Conservation (phyloP, 805 yeast species). For the Saturnispora sanitii region DNA sequence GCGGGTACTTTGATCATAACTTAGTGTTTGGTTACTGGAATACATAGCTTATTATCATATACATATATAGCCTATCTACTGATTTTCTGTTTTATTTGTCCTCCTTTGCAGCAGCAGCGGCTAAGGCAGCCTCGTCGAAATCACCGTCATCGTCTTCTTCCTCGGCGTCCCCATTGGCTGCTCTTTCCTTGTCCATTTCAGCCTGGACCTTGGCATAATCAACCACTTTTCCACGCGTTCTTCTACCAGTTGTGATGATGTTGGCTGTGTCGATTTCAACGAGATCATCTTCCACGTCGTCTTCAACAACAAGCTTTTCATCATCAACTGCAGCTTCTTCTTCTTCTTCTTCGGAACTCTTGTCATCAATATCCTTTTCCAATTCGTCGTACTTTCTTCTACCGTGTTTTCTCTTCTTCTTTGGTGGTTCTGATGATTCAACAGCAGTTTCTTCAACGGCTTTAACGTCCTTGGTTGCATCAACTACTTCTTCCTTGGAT, state of each 20-base stretch:
- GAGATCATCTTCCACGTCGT: slow-evolving; percentile 68
- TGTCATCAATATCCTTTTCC: slow-evolving; percentile 14
- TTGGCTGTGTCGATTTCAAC: slow-evolving; percentile 73
- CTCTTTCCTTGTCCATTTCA: slow-evolving; percentile 42
- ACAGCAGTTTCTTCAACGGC: not conserved
- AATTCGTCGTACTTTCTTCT: slow-evolving; percentile 18
- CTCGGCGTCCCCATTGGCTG: slow-evolving; percentile 30
- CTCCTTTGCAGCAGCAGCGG: not conserved
- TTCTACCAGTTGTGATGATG: slow-evolving; percentile 75
- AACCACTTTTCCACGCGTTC: slow-evolving; percentile 83
- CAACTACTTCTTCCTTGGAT: not conserved
- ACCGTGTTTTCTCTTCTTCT: slow-evolving; percentile 16
- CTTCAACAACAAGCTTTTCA: slow-evolving; percentile 46
- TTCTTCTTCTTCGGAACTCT: slow-evolving; percentile 25
- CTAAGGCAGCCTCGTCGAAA: slow-evolving; percentile 33
- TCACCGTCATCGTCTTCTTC: slow-evolving; percentile 35
- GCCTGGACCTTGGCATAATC: slow-evolving; percentile 78
- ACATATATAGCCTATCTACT: not conserved
- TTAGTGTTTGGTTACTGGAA: not conserved
- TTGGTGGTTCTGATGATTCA: slow-evolving; percentile 1
- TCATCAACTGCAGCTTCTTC: slow-evolving; percentile 39
- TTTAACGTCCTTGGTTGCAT: not conserved
- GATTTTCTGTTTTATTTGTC: not conserved
- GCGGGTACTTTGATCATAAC: not conserved
- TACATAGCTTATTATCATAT: not conserved